Percentiles rank a stretch among this genome's conserved stretches.
Conservation (phyloP, 495 filamentous ascomycete species). For the Talaromyces stipitatus region DNA sequence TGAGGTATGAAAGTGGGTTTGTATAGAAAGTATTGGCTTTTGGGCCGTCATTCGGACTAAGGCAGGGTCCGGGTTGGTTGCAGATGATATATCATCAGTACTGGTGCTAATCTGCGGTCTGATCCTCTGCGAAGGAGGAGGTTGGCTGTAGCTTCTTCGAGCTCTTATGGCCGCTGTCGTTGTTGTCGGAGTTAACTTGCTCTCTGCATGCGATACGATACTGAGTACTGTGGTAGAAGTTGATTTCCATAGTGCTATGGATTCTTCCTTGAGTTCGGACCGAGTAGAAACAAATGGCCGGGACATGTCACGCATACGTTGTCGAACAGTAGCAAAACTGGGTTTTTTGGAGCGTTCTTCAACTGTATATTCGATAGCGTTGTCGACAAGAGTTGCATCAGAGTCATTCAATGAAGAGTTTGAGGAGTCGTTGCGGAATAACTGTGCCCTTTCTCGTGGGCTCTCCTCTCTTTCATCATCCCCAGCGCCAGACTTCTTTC, state of each 20-base stretch:
- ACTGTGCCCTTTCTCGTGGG: background rate
- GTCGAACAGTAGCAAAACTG: constrained; percentile 4
- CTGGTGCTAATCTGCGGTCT: background rate
- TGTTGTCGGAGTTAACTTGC: background rate
- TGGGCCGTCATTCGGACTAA: background rate
- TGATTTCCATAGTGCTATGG: background rate
- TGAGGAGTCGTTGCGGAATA: background rate
- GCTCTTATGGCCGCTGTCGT: constrained; percentile 3
- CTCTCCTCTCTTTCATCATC: background rate
- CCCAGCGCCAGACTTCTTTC: background rate
- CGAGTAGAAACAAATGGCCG: background rate
- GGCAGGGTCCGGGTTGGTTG: background rate
- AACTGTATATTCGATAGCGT: background rate
- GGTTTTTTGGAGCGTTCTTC: background rate
- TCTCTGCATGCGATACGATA: background rate
- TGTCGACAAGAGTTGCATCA: background rate
- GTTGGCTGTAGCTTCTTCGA: background rate
- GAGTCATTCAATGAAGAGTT: background rate
- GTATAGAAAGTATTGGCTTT: background rate
- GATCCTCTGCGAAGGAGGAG: background rate
- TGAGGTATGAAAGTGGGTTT: background rate
- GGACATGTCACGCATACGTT: constrained; percentile 3
- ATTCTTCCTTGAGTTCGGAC: background rate
- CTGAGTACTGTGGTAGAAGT: background rate
- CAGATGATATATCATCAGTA: background rate